Evolutionary conservation across 2,329 filamentous ascomycete genomes (phyloP).

Genomic region (Colletotrichum falcatum): DNA sequence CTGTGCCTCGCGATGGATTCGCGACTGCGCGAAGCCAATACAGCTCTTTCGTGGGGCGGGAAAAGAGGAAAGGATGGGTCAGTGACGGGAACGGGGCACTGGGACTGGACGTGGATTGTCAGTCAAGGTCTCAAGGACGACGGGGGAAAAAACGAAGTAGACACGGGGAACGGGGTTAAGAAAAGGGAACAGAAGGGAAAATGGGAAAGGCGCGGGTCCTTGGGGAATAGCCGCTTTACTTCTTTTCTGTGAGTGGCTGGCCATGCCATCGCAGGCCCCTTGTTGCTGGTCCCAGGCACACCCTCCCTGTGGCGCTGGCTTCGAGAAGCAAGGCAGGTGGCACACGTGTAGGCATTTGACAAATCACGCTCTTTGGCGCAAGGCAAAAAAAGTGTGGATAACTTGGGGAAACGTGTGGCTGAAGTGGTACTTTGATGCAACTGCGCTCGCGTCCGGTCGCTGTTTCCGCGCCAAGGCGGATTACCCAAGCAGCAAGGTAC

Average conservation of each 20-base stretch:
- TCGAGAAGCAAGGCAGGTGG: constrained; percentile 11
- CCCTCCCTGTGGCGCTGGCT: constrained; percentile 23
- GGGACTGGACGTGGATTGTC: constrained; percentile 25
- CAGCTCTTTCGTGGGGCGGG: constrained; percentile 31
- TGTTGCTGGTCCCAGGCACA: not conserved
- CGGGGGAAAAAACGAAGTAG: not conserved
- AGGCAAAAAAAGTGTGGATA: not conserved
- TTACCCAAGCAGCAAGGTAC: not conserved
- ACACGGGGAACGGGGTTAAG: constrained; percentile 12
- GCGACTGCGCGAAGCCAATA: constrained; percentile 34
- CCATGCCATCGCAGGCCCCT: constrained; percentile 1
- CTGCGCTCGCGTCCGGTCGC: constrained; percentile 5
- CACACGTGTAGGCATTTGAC: not conserved
- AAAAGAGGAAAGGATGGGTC: constrained; percentile 21
- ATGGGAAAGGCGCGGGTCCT: constrained; percentile 15
- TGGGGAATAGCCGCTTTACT: constrained; percentile 40
- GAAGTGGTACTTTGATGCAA: constrained; percentile 1
- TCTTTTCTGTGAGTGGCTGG: constrained; percentile 37
- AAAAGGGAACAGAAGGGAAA: constrained; percentile 13
- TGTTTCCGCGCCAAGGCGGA: not conserved
- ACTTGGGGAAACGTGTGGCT: constrained; percentile 19
- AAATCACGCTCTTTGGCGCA: constrained; percentile 24
- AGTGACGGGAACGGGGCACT: constrained; percentile 33
- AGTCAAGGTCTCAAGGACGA: constrained; percentile 16
- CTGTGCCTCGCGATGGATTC: constrained; percentile 33